Conservation (phyloP, 2,329 filamentous ascomycete species). For the Aspergillus pseudoglaucus region DNA sequence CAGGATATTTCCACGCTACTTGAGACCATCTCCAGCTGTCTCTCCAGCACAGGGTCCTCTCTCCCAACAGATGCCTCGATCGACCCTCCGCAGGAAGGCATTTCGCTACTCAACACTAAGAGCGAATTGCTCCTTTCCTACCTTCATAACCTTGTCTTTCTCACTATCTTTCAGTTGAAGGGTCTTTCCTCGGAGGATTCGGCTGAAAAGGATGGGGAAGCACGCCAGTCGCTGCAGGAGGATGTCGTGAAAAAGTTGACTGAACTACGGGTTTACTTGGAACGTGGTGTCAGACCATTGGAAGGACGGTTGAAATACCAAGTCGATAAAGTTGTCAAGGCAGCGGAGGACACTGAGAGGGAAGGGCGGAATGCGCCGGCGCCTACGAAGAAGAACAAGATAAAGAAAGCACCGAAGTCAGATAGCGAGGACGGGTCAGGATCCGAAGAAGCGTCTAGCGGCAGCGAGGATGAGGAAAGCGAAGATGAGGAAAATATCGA, state of each 20-base stretch:
- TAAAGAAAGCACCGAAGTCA: conserved; percentile 21
- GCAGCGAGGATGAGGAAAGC: conserved; percentile 22
- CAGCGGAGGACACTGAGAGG: conserved; percentile 55
- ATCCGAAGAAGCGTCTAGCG: conserved; percentile 18
- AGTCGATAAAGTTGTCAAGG: conserved; percentile 87
- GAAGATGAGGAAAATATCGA: conserved; percentile 43
- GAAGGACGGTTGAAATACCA: conserved; percentile 91
- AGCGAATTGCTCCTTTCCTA: conserved; percentile 97
- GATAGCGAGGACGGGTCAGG: conserved; percentile 21
- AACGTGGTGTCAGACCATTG: conserved; percentile 82
- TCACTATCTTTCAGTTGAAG: conserved; percentile 74
- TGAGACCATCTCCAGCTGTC: conserved; percentile 28
- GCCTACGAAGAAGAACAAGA: conserved; percentile 23
- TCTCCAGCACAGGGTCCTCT: conserved; percentile 28
- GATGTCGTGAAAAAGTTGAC: conserved; percentile 79
- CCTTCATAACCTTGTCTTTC: conserved; percentile 84
- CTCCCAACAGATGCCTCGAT: conserved; percentile 60
- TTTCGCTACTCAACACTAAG: conserved; percentile 91
- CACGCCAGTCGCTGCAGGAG: conserved; percentile 47
- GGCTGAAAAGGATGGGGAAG: conserved; percentile 22
- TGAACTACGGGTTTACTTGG: conserved; percentile 84
- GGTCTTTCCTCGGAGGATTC: conserved; percentile 35
- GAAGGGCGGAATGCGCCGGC: conserved; percentile 19
- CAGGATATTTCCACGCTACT: conserved; percentile 25
- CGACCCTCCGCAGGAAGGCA: conserved; percentile 72